Base-by-base conservation (phyloP, 2,329 filamentous ascomycete genomes). In the Periconia sp. region DNA sequence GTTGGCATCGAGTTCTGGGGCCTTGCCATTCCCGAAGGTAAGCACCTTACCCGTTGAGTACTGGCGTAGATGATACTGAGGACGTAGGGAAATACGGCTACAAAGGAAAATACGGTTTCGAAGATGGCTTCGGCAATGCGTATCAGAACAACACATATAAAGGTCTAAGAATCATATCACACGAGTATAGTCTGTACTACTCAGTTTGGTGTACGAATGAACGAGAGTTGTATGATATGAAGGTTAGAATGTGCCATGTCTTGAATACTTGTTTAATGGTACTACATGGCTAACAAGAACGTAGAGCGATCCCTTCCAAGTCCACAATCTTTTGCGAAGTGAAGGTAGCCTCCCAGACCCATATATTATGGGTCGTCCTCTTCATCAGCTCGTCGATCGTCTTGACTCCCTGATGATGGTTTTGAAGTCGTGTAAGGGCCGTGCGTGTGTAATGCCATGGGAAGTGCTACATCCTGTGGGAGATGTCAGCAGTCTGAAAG, bases 151-250 rank as follows among this genome's bases (percentile, higher is more conserved):
- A 85, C 51, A 85, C 82, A 0, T 86, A 85, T 71, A 85, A 86
- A 64, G 77, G 74, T 0, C 53, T 84, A 15, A 74, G 82, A n/a
- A 65, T 86, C 5, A 71, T 82, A 3, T 69, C 76, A 1, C 59
- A 75, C 2, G 65, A 69, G 4, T 87, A 87, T 56, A 81, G 78
- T 54, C 61, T 87, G 4, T 82, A 83, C 48, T 88, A 88, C 55
- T 78, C 82, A 0, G 82, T 87, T 0, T 88, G 85, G 84, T 88
- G 86, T 57, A 85, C 70, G 10, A 82, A 83, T 37, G 84, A 87
- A 56, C 79, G 82, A 40, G 84, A 88, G 61, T 74, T 86, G 2
- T 88, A 87, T 59, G 77, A 87, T 48, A 56, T 86, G 28, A 78
- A 75, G 51, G 81, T 80, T n/a, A n/a, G n/a, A n/a, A n/a, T n/a